A percentile compares a stretch with the other conserved stretches of the same genome.
Evolutionary conservation across 1,139 yeast species (phyloP).

Genomic region (Yamadazyma diospyri): DNA sequence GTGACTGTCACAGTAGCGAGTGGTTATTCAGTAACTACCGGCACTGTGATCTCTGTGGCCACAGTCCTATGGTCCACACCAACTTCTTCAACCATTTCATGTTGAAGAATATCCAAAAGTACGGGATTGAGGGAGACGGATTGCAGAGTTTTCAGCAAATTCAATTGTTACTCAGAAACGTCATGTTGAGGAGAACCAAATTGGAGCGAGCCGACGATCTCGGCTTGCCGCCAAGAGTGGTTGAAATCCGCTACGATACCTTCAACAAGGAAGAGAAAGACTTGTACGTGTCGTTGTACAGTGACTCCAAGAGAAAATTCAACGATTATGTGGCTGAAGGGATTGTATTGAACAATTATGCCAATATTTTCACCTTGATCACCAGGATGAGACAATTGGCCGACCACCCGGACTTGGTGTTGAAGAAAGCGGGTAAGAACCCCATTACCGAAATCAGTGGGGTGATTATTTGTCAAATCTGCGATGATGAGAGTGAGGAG

Average conservation of each 20-base stretch:
- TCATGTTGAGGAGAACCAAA: slow-evolving; percentile 92
- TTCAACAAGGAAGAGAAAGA: slow-evolving; percentile 96
- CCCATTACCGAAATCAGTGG: slow-evolving; percentile 43
- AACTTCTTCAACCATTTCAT: slow-evolving; percentile 94
- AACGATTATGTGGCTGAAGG: slow-evolving; percentile 91
- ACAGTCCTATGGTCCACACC: slow-evolving; percentile 90
- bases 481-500: slow-evolving; percentile 98
- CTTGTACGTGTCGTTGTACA: slow-evolving; percentile 78
- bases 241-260: slow-evolving; percentile 77
- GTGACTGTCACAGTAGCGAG: slow-evolving; percentile 74
- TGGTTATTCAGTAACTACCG: slow-evolving; percentile 85
- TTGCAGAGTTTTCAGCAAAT: slow-evolving; percentile 72
- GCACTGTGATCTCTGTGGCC: slow-evolving; percentile 83
- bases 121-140: slow-evolving; percentile 80
- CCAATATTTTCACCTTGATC: slow-evolving; percentile 90
- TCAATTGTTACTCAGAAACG: slow-evolving; percentile 65
- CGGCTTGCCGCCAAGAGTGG: slow-evolving; percentile 93
- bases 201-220: slow-evolving; percentile 95
- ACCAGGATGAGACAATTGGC: slow-evolving; percentile 98
- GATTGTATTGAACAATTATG: slow-evolving; percentile 91
- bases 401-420: slow-evolving; percentile 94
- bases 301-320: slow-evolving; percentile 82
- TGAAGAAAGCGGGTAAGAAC: slow-evolving; percentile 55
- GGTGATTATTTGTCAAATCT: slow-evolving; percentile 80
- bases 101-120: slow-evolving; percentile 85